These are phyloP conservation scores for Lasiosphaeria hispida DNA, from an alignment of 495 filamentous ascomycete genomes.

Conservation along the genomic window DNA sequence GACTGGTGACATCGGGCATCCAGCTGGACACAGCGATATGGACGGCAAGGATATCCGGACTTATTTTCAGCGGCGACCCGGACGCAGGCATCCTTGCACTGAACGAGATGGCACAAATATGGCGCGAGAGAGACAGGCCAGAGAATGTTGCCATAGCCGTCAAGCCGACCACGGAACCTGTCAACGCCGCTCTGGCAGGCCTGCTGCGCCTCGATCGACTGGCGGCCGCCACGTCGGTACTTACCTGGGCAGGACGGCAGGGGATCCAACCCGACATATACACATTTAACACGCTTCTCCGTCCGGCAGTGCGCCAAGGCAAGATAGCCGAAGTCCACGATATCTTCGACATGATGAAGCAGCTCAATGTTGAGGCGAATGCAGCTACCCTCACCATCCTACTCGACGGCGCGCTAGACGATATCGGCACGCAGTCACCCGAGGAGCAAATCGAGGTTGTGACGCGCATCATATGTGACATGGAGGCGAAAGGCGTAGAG, in stretches of 20 bases:
- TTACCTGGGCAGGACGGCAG: constrained; percentile 57
- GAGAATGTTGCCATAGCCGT: constrained; percentile 40
- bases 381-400: constrained; percentile 44
- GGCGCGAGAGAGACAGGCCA: constrained; percentile 38
- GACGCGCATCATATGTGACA: constrained; percentile 45
- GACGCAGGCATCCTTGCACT: constrained; percentile 54
- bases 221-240: constrained; percentile 42
- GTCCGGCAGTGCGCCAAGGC: constrained; percentile 48
- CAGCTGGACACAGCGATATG: constrained; percentile 57
- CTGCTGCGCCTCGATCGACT: constrained; percentile 36
- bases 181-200: constrained; percentile 60
- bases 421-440: constrained; percentile 16
- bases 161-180: constrained; percentile 55
- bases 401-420: constrained; percentile 37
- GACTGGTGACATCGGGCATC: constrained; percentile 49
- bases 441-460: constrained; percentile 35
- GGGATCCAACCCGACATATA: constrained; percentile 57
- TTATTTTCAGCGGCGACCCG: constrained; percentile 48
- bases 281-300: constrained; percentile 70
- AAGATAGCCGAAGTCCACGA: constrained; percentile 33
- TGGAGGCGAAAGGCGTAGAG: constrained; percentile 52
- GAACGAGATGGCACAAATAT: constrained; percentile 57
- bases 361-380: constrained; percentile 33
- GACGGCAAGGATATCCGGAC: constrained; percentile 60
- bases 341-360: constrained; percentile 43